These are phyloP conservation scores for Prunus kanzakura DNA, from an alignment of 306 rosid genomes.

Conservation along the genomic window DNA sequence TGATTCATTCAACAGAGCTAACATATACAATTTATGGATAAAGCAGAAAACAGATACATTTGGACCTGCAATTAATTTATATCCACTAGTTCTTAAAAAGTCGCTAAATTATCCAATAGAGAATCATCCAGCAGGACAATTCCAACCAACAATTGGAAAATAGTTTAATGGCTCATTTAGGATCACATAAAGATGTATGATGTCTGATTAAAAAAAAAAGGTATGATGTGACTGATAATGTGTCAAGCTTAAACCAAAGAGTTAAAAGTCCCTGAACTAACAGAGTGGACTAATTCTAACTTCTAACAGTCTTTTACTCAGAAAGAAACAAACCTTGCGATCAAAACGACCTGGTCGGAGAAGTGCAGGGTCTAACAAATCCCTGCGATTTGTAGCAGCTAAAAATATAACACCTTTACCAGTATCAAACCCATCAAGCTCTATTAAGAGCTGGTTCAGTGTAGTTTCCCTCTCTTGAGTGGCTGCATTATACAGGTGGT, in stretches of 20 bases:
- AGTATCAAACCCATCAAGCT: conserved; percentile 98
- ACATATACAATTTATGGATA: conserved; percentile 16
- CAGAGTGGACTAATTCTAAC: not conserved
- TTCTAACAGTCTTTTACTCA: not conserved
- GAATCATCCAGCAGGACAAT: not conserved
- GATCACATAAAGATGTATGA: not conserved
- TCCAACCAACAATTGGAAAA: not conserved
- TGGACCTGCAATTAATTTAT: not conserved
- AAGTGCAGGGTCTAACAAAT: conserved; percentile 97
- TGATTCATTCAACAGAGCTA: conserved; percentile 3
- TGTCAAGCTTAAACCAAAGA: conserved; percentile 18
- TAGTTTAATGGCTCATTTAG: not conserved
- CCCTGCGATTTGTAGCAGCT: conserved; percentile 96
- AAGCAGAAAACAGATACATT: conserved; percentile 18
- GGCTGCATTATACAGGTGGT: conserved; percentile 83
- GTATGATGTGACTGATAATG: not conserved
- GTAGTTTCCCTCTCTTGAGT: conserved; percentile 99
- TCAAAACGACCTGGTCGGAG: conserved; percentile 99
- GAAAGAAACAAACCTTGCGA: conserved; percentile 78
- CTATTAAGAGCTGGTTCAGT: conserved; percentile 88
- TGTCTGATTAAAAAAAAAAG: not conserved
- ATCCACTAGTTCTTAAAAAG: not conserved
- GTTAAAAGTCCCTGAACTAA: conserved; percentile 18
- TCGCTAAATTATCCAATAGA: not conserved
- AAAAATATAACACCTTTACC: conserved; percentile 98